phyloP scores from a whole-genome alignment of 371 early-diverging fungal species.

The Rhizopus delemar region DNA sequence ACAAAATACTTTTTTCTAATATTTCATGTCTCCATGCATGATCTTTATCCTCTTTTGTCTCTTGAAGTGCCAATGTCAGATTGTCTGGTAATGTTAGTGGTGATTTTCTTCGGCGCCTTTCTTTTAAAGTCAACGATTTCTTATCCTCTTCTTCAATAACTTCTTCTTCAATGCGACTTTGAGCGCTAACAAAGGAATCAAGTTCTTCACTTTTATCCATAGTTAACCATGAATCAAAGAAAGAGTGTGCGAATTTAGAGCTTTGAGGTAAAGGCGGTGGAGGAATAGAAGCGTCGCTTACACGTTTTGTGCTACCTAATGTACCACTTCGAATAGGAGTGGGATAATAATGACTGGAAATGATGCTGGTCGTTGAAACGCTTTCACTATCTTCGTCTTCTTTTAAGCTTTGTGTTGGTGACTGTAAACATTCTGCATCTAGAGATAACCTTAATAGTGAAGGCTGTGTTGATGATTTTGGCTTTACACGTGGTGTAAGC shows the following conservation, averaged over 20 bases:
- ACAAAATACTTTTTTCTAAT: neutral
- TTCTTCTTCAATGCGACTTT: neutral
- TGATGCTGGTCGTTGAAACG: constrained; percentile 7
- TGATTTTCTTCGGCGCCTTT: constrained; percentile 22
- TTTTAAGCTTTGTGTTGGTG: constrained; percentile 3
- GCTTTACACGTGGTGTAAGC: constrained; percentile 16
- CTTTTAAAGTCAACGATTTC: constrained; percentile 15
- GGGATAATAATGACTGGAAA: neutral
- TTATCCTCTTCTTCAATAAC: neutral
- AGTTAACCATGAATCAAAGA: neutral
- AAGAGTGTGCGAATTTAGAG: neutral
- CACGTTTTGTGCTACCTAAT: constrained; percentile 12
- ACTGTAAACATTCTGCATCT: constrained; percentile 35
- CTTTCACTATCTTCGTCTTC: constrained; percentile 16
- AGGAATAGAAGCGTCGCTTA: constrained; percentile 2
- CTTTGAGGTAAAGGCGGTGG: constrained; percentile 1
- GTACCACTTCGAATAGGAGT: constrained; percentile 25
- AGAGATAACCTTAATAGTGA: constrained; percentile 37
- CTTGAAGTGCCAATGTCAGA: constrained; percentile 19
- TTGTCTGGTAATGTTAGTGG: constrained; percentile 19
- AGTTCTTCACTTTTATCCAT: too few relatives aligned
- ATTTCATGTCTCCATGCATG: constrained; percentile 10
- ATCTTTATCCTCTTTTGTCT: neutral
- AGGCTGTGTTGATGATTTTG: constrained; percentile 7
- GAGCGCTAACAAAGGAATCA: neutral